These are phyloP conservation scores for Tilletia setariae DNA, from an alignment of 1,284 basidiomycete genomes.

Conservation along the genomic window DNA sequence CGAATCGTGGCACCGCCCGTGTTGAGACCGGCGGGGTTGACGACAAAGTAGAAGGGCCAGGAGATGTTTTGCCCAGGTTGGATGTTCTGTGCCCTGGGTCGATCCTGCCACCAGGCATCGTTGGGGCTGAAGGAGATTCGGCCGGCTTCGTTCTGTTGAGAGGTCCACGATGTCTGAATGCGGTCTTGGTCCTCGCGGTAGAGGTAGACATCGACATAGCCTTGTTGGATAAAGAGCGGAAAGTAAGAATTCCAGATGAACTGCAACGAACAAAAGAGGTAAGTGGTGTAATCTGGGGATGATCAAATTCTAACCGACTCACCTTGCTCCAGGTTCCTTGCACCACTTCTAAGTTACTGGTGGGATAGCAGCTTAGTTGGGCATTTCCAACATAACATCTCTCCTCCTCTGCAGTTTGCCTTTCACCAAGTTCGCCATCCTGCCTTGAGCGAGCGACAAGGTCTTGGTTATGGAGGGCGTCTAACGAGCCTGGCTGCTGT, in stretches of 20 bases:
- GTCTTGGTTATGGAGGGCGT: too few species aligned
- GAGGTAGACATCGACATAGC: slow-evolving; percentile 45
- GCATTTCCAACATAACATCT: slow-evolving; percentile 42
- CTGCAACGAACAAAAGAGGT: slow-evolving; percentile 12
- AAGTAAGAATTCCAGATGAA: slow-evolving; percentile 49
- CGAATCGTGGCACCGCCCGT: slow-evolving; percentile 33
- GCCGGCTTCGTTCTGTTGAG: slow-evolving; percentile 35
- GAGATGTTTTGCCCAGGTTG: slow-evolving; percentile 38
- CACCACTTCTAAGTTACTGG: slow-evolving; percentile 26
- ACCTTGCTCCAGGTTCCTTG: slow-evolving; percentile 38
- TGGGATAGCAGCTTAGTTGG: slow-evolving; percentile 45
- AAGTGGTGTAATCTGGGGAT: not conserved
- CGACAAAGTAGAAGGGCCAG: slow-evolving; percentile 50
- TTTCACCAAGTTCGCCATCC: too few species aligned
- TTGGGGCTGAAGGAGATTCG: slow-evolving; percentile 38
- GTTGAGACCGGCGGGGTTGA: slow-evolving; percentile 29
- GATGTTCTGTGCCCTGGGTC: slow-evolving; percentile 33
- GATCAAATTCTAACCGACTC: not conserved
- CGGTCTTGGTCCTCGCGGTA: slow-evolving; percentile 41
- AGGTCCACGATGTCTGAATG: slow-evolving; percentile 37
- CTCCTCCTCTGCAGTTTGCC: slow-evolving; percentile 36
- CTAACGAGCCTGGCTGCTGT: too few species aligned
- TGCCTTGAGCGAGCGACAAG: too few species aligned
- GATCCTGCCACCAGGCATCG: slow-evolving; percentile 42
- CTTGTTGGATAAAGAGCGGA: slow-evolving; percentile 37